Base-by-base conservation (phyloP, 2,329 filamentous ascomycete species). In the Penicillium brevicompactum region DNA sequence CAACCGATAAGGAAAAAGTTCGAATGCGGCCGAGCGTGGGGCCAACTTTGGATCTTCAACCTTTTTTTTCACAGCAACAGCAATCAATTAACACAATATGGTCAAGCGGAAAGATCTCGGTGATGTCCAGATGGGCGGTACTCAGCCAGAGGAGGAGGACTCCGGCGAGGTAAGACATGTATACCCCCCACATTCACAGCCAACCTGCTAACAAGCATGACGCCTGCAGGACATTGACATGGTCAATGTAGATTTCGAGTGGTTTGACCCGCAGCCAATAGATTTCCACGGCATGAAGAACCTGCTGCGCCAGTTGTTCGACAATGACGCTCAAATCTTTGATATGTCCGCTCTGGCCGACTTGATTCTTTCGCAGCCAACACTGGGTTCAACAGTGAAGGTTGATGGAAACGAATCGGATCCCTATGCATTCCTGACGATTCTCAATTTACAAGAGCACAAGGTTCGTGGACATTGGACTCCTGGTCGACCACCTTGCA, bases 171-270 rank as follows among this genome's bases (percentile, higher is more conserved):
- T 76, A 53, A 57, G 67, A 18, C 49, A 40, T 38, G 27, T 47
- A 49, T 22, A 27, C 55, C 40, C 11, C 46, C 21, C 27, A 37
- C 41, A 18, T 42, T 40, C 48, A 40, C 30, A 34, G 31, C 31
- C 52, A 24, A 53, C 24, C 44, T 44, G 37, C 53, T 60, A 56
- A 61, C 38, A 44, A 40, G n/a, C n/a, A 50, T 34, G 22, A 40
- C 42, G 30, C 22, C 37, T 37, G 11, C 55, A 96, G 90, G 91
- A 96, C 68, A 89, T 92, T 69, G 90, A 96, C 71, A 89, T 93
- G 73, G 86, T 99, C 62, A 88, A 97, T 70, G 92, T 97, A 55
- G 93, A 97, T 63, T 99, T 99, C 69, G 94, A 99, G 79, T 97
- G 92, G 90, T 99, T 97, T 79, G 95, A 97, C 76, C 96, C 93